phyloP scores from a whole-genome alignment of 352 stramenopile species.

The Globisporangium mamillatum region DNA sequence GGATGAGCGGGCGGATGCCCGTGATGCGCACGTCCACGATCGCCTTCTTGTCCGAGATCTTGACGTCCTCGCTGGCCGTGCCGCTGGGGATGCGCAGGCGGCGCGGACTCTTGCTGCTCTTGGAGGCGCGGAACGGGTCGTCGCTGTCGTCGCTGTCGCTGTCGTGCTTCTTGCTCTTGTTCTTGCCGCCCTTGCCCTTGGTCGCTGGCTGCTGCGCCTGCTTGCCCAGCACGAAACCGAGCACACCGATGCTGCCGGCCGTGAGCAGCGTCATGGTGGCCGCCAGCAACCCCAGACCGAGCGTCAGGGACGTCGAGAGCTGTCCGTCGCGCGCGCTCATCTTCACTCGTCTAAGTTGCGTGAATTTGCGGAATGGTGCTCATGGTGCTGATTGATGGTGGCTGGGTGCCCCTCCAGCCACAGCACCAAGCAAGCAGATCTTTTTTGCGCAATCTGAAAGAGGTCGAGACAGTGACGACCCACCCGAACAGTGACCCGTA shows the following conservation, averaged over 20 bases:
- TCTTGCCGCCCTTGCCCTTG: conserved; percentile 19
- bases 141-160: conserved; percentile 16
- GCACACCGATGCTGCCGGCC: conserved; percentile 59
- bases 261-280: conserved; percentile 75
- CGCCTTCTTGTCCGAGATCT: conserved; percentile 81
- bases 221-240: conserved; percentile 69
- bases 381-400: neutral
- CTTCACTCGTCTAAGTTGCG: neutral
- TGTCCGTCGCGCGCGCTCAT: conserved; percentile 25
- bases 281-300: conserved; percentile 63
- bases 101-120: conserved; percentile 23
- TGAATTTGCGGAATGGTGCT: neutral
- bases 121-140: conserved; percentile 14
- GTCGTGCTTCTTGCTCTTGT: conserved; percentile 18
- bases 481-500: neutral
- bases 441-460: conserved; percentile 11
- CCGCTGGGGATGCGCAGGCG: conserved; percentile 64
- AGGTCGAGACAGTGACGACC: conserved; percentile 3
- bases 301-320: conserved; percentile 50
- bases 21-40: conserved; percentile 88
- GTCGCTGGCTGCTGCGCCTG: conserved; percentile 21
- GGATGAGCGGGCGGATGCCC: conserved; percentile 81
- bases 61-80: conserved; percentile 71
- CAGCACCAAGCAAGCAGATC: conserved; percentile 3
- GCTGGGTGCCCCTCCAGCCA: neutral